A percentile compares a stretch with the other conserved stretches of the same genome.
These are phyloP conservation scores for Elongisporangium prolatum DNA, from an alignment of 352 stramenopile species.

Conservation along the genomic window DNA sequence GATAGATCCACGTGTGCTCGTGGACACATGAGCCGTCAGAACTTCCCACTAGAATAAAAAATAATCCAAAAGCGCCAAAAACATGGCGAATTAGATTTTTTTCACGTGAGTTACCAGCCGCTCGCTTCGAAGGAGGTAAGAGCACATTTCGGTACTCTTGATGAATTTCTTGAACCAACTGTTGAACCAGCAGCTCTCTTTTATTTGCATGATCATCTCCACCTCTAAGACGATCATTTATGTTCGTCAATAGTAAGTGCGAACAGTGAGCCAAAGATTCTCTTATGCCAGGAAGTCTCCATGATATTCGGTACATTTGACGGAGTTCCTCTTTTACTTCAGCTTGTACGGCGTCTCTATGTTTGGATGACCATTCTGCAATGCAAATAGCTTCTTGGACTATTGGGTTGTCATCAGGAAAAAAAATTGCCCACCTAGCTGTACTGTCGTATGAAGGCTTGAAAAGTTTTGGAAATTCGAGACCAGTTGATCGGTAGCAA, in stretches of 20 bases:
- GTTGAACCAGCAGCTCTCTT: conserved; percentile 13
- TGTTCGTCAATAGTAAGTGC: conserved; percentile 41
- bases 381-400: conserved; percentile 21
- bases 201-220: conserved; percentile 9
- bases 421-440: conserved; percentile 51
- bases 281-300: conserved; percentile 47
- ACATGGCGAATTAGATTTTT: conserved; percentile 24
- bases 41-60: conserved; percentile 28
- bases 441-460: conserved; percentile 37
- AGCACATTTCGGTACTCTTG: conserved; percentile 45
- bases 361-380: conserved; percentile 8
- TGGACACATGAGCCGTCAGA: conserved; percentile 13
- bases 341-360: background rate
- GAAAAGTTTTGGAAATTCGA: background rate
- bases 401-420: conserved; percentile 23
- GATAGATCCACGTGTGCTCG: conserved; percentile 17
- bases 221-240: conserved; percentile 17
- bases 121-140: conserved; percentile 44
- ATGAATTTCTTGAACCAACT: conserved; percentile 22
- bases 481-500: conserved; percentile 3
- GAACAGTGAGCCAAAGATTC: conserved; percentile 38
- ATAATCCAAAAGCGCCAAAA: conserved; percentile 45
- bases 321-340: conserved; percentile 32
- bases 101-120: conserved; percentile 5
- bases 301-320: conserved; percentile 44